Evolutionary conservation across 805 yeast species (phyloP), one percentile per base, ranked within the genome.

Genomic region (Yamadazyma akitaensis): DNA sequence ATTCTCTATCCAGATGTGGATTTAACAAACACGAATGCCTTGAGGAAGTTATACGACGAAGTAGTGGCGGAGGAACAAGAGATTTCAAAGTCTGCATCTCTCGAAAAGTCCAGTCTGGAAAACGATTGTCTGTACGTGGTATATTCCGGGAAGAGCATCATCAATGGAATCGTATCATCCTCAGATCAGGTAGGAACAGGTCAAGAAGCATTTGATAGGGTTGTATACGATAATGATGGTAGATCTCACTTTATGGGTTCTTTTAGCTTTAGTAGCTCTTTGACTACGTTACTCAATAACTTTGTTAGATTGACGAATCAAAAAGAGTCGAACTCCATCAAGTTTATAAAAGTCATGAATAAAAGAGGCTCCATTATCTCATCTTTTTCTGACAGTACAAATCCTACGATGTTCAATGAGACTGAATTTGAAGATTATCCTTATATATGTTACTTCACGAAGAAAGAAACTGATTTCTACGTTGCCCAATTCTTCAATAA

Each of bases 211-310:
- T 49, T 38, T 31, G 52, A 49, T 40, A 24, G 52, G 8, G 40
- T 49, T 12, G 46, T 49, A 7, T 46, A 46, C 18, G 52, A 49
- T 34, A 42, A 46, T 18, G 49, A 49, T 32, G 52, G 50, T 12
- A 24, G 42, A 10, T 39, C 48, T 11, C 52, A 49, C 34, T 49
- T 42, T 24, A 31, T 49, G 42, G 52, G 52, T 1, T 21, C 43
- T n/a, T 49, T 49, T 43, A 47, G 52, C 3, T 49, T 49, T 24
- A 46, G 50, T 7, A 38, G 47, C 13, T 14, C 45, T 2, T 21
- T 49, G 13, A 49, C 52, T 7, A 30, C 40, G 7, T 36, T 49
- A 2, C 24, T 49, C 12, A 49, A 46, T 17, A 49, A 38, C 25
- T 35, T 46, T 37, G 43, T 46, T 13, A n/a, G 44, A 7, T 37